Base-by-base conservation (phyloP, 495 filamentous ascomycete species). In the Chaetomidium leptoderma region DNA sequence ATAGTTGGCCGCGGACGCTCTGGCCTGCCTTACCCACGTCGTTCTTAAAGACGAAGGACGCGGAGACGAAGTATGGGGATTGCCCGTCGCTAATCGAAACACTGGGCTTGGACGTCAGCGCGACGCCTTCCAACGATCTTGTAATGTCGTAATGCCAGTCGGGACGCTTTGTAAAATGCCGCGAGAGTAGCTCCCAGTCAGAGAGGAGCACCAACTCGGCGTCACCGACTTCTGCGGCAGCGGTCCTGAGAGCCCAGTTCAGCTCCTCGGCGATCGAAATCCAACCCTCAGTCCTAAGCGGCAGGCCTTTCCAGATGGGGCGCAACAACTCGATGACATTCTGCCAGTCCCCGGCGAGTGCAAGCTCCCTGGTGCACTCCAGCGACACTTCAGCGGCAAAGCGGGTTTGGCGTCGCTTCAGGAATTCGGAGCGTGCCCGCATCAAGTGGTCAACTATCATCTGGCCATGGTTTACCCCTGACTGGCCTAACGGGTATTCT, bases 11-110 rank as follows among this genome's bases (percentile, higher is more conserved):
- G 23, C 73, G 73, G 54, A 90, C 74, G 46, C 78, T 77, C 60
- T 96, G 89, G 17, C 92, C 91, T 36, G 95, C 93, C 63, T 95
- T 88, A 10, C 88, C 90, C 69, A 92, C 86, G 2, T 81, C 72
- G 37, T 79, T 77, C 61, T 80, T 79, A 67, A 97, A 97, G 1
- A 86, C 74, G 65, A 92, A 90, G 9, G 84, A 82, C 4, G 86
- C 76, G 8, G 81, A 80, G 21, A 97, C 75, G 56, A 89, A 88
- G 3, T 89, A 87, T 30, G 86, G 73, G 44, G 87, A 72, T 63
- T 89, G 84, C 26, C 85, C 84, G 23, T 86, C 82, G 58, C 76
- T 78, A 27, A 93, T 72, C 6, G 83, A 80, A 49, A 91, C 74
- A 7, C 74, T 79, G 14, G 87, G 86, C 66, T 84, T 90, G 5